Evolutionary conservation across 1,139 yeast species (phyloP).

Genomic region (Candida mesenterica): DNA sequence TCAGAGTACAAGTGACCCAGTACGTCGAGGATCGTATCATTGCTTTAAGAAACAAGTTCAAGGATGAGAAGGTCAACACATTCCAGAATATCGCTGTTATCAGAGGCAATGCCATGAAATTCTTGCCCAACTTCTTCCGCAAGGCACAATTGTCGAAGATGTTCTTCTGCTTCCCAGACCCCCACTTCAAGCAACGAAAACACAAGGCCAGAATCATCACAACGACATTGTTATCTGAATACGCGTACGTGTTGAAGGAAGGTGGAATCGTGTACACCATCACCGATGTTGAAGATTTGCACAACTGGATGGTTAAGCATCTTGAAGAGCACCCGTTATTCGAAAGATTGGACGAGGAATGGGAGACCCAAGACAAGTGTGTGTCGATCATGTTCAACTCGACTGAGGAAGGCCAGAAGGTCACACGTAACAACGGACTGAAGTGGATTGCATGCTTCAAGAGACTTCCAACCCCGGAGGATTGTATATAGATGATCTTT

Average conservation of each 20-base stretch:
- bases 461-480: constrained; percentile 63
- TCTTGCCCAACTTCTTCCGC: constrained; percentile 86
- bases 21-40: constrained; percentile 94
- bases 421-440: constrained; percentile 80
- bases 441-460: constrained; percentile 88
- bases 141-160: constrained; percentile 81
- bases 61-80: constrained; percentile 25
- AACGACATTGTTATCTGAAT: constrained; percentile 81
- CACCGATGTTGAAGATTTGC: constrained; percentile 92
- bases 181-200: constrained; percentile 94
- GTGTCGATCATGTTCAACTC: constrained; percentile 84
- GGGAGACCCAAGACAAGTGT: constrained; percentile 79
- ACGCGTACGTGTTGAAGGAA: constrained; percentile 84
- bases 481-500: constrained; percentile 19
- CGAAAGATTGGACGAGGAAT: constrained; percentile 71
- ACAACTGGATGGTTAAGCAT: constrained; percentile 95
- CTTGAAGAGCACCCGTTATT: constrained; percentile 88
- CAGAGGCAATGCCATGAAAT: constrained; percentile 97
- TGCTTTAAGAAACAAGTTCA: constrained; percentile 69
- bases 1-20: constrained; percentile 94
- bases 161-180: constrained; percentile 99
- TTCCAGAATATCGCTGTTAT: constrained; percentile 86
- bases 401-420: constrained; percentile 98
- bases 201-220: constrained; percentile 97
- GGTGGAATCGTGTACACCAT: constrained; percentile 91